Evolutionary conservation across 192 early-diverging fungal genomes (phyloP).

Genomic region (Linnemannia elongata): DNA sequence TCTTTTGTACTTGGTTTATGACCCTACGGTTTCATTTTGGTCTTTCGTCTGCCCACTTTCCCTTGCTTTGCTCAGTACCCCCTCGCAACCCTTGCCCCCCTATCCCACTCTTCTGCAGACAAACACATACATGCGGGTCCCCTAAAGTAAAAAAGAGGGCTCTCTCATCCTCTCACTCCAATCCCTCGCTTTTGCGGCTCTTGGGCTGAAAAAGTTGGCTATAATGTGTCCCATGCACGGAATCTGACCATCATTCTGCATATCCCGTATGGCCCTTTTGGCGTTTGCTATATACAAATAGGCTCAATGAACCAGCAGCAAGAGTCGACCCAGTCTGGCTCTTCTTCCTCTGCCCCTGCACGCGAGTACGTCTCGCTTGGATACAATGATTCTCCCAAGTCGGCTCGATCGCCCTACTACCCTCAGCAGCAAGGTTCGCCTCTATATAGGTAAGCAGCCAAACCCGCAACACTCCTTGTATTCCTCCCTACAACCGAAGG

Average conservation of each 20-base stretch:
- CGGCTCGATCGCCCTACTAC: conserved; percentile 34
- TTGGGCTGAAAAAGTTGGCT: neutral
- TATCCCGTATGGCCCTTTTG: conserved; percentile 4
- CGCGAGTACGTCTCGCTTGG: conserved; percentile 18
- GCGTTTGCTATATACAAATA: neutral
- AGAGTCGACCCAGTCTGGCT: conserved; percentile 11
- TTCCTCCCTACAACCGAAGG: neutral
- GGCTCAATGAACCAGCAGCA: conserved; percentile 10
- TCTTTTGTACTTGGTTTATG: neutral
- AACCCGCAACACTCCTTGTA: neutral
- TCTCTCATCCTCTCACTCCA: neutral
- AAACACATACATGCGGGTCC: neutral
- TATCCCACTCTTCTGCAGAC: neutral
- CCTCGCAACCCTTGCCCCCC: neutral
- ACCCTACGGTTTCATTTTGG: neutral
- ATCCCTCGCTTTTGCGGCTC: neutral
- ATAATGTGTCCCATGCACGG: neutral
- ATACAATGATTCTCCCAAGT: conserved; percentile 19
- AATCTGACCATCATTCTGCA: neutral
- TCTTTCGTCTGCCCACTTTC: neutral
- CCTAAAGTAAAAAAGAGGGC: neutral
- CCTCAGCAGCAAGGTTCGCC: conserved; percentile 13
- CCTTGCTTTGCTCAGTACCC: neutral
- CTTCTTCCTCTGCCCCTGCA: neutral
- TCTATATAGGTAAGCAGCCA: conserved; percentile 36